Base-by-base conservation (phyloP, 139 green algal species). In the Haematococcus lacustris region DNA sequence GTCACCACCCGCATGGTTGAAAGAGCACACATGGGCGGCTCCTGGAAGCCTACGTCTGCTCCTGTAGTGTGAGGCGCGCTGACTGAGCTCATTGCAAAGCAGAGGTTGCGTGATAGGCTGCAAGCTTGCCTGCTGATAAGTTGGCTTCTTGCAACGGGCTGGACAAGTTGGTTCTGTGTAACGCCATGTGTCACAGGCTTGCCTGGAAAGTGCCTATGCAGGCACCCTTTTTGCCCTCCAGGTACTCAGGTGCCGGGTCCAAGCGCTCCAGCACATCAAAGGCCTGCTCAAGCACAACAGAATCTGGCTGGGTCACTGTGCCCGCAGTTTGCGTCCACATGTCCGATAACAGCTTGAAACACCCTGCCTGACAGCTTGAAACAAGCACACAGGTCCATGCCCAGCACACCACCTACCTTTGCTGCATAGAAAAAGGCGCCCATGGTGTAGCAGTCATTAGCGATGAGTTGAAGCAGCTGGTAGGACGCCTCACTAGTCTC, bases 181-280 rank as follows among this genome's bases (percentile, higher is more conserved):
- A 57, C 47, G 47, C 47, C 47, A 57, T 21, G 47, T 57, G 47
- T 28, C 21, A 21, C 13, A 57, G 47, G 13, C 21, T 57, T 66
- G 86, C 73, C 79, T 94, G 89, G 59, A 94, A 86, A 9, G 83
- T 80, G 21, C 90, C 90, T 28, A 88, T 74, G 68, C 78, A 86
- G 1, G 89, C 88, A 34, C 89, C 90, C 32, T 87, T 82, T 80
- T 94, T 96, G 60, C 84, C 90, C 61, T 93, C 86, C 75, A 85
- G 89, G 78, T 91, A 91, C 40, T 92, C 84, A 9, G 84, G 82
- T 30, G 80, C 80, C 13, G 87, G 83, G 74, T 91, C 86, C 13
- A 94, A 50, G 25, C 88, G 81, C 81, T 95, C 90, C 26, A 97
- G 78, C 59, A 91, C 87, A 73, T 96, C 80, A 85, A 91, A 93